Conservation (phyloP, 768 basidiomycete species). For the Boletus rubroflammeus region DNA sequence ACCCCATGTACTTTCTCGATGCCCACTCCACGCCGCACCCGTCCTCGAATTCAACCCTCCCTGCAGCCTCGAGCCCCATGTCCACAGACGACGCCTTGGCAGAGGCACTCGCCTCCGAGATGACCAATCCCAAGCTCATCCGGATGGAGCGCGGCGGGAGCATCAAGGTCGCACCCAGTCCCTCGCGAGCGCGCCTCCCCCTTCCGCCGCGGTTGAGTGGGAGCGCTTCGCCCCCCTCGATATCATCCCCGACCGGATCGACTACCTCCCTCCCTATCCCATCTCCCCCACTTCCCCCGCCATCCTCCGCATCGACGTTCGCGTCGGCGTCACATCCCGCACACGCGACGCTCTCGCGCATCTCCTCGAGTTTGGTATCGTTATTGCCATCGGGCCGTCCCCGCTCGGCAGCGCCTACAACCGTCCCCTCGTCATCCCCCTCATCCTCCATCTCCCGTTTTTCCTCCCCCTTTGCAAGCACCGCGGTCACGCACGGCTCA, state of each 20-base stretch:
- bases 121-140: constrained; percentile 11
- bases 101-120: constrained; percentile 36
- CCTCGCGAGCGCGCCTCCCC: constrained; percentile 11
- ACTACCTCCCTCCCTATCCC: constrained; percentile 12
- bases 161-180: constrained; percentile 11
- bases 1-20: constrained; percentile 60
- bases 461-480: constrained; percentile 11
- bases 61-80: constrained; percentile 30
- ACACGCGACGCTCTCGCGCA: constrained; percentile 40
- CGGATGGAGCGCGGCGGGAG: constrained; percentile 3
- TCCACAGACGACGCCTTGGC: constrained; percentile 36
- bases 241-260: constrained; percentile 16
- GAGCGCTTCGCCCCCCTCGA: constrained; percentile 23
- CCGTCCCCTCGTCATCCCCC: constrained; percentile 1
- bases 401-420: constrained; percentile 2
- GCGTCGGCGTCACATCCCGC: constrained; percentile 9
- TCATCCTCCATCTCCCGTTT: constrained; percentile 15
- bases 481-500: constrained; percentile 40
- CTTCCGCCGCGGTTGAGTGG: constrained; percentile 23
- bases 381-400: constrained; percentile 34
- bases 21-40: constrained; percentile 8
- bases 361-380: constrained; percentile 52
- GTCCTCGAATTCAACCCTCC: neutral
- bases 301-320: neutral
- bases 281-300: neutral